Evolutionary conservation across 1,284 basidiomycete species (phyloP), one percentile per base, ranked within the genome.

Genomic region (Cryptococcus sp.): DNA sequence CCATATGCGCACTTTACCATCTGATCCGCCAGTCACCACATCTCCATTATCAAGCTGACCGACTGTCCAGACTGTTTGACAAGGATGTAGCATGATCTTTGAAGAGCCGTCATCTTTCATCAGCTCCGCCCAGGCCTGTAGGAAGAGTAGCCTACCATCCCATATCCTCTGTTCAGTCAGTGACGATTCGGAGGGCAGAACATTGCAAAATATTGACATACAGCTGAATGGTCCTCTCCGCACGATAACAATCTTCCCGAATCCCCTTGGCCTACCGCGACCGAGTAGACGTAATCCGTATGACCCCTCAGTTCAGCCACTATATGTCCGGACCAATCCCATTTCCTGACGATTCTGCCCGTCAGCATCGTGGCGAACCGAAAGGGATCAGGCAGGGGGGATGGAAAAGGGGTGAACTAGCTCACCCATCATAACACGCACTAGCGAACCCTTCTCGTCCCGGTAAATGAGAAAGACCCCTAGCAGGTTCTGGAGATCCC

Each of bases 361-460:
- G 5, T 48, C 44, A 31, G 42, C 7, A 21, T 16, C n/a, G n/a
- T n/a, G n/a, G n/a, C n/a, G n/a, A n/a, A n/a, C n/a, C n/a, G n/a
- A 5, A 11, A 11, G 28, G 4, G 28, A 28, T 28, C 4, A 28
- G 11, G 28, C 4, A 28, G 28, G 28, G 28, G 28, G 11, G 28
- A 28, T 5, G 28, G 28, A 28, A 11, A 28, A 28, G 28, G 28
- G 11, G 11, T 5, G 28, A 5, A 11, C 11, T 10, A 22, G 59
- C 69, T 63, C 52, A 70, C 72, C 70, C 67, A 52, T 74, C 70
- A 52, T 72, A 67, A 52, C 65, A 69, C 16, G 69, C 64, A 36
- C 62, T 60, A 34, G 59, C 62, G 45, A 70, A 64, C 9, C 39
- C 42, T n/a, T n/a, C n/a, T n/a, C 9, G 52, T 48, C 13, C 50